Conservation (phyloP, 2,329 filamentous ascomycete species). For the Corynespora cassiicola region DNA sequence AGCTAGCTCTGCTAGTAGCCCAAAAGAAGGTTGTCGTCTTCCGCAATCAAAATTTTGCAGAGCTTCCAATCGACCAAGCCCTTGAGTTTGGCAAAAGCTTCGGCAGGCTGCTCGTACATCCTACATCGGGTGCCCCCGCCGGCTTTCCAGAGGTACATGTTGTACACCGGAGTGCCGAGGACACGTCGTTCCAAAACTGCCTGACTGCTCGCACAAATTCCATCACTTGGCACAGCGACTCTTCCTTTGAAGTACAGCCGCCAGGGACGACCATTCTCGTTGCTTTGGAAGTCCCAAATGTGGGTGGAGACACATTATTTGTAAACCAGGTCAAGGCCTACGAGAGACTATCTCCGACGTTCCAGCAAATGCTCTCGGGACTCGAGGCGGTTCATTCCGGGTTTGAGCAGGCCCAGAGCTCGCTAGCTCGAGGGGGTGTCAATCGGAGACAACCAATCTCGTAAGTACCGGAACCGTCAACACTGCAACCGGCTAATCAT, state of each 20-base stretch:
- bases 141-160: slow-evolving; percentile 76
- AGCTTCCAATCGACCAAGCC: slow-evolving; percentile 72
- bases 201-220: slow-evolving; percentile 72
- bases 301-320: slow-evolving; percentile 83
- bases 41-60: slow-evolving; percentile 68
- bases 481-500: too few relatives aligned
- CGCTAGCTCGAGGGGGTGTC: slow-evolving; percentile 67
- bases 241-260: slow-evolving; percentile 83
- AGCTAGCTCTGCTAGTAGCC: slow-evolving; percentile 74
- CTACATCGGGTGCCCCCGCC: slow-evolving; percentile 70
- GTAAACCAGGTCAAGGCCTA: slow-evolving; percentile 79
- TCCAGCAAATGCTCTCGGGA: slow-evolving; percentile 78
- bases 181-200: slow-evolving; percentile 61
- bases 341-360: slow-evolving; percentile 74
- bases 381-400: slow-evolving; percentile 80
- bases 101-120: slow-evolving; percentile 78
- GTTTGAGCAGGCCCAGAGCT: slow-evolving; percentile 74
- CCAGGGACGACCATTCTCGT: slow-evolving; percentile 88
- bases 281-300: slow-evolving; percentile 75
- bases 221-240: slow-evolving; percentile 84
- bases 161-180: slow-evolving; percentile 72
- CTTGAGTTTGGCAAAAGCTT: slow-evolving; percentile 74
- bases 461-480: too few relatives aligned
- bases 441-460: too few relatives aligned
- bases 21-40: slow-evolving; percentile 78